Evolutionary conservation across 1,284 basidiomycete species (phyloP), one percentile per base, ranked within the genome.

Genomic region (Termitomyces sp.): DNA sequence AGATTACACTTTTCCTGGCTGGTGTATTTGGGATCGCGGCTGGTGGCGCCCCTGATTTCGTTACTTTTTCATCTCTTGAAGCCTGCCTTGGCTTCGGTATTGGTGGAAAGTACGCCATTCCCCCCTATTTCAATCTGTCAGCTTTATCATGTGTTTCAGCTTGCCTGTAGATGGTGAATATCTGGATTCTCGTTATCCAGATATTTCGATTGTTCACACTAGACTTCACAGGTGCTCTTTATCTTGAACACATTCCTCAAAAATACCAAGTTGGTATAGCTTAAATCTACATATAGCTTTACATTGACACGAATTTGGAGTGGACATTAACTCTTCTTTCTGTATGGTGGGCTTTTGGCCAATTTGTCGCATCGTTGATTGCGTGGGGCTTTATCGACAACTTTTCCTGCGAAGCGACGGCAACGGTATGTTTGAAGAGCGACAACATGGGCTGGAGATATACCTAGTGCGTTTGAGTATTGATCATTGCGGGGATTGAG

Each of bases 321-420:
- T 85, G 80, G 77, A 77, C 82, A 36, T 68, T 86, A 43, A 86
- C 83, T 0, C 70, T 86, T n/a, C 73, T 86, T 0, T 83, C 81
- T 8, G 73, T 79, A 28, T 86, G 81, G 77, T 87, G 84, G 84
- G 80, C 81, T 15, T 62, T 85, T 21, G 84, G 84, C 1, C 82
- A 83, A 60, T 68, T 83, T 15, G 61, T 80, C 30, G 78, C 77
- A 12, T 79, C 77, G 24, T 62, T 82, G 42, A 71, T 83, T 26
- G 71, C 75, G 13, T 80, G 78, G 75, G 68, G 65, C 3, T 77
- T 81, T 61, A 79, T 83, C 55, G 72, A 70, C 19, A 78, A 78
- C 59, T 82, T 70, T 58, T 78, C 78, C 2, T 79, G 77, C 58
- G 59, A 65, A 58, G 54, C 65, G 28, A 61, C 63, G 54, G 65